phyloP scores from a whole-genome alignment of 2,329 filamentous ascomycete genomes.

The Botrytis elliptica region DNA sequence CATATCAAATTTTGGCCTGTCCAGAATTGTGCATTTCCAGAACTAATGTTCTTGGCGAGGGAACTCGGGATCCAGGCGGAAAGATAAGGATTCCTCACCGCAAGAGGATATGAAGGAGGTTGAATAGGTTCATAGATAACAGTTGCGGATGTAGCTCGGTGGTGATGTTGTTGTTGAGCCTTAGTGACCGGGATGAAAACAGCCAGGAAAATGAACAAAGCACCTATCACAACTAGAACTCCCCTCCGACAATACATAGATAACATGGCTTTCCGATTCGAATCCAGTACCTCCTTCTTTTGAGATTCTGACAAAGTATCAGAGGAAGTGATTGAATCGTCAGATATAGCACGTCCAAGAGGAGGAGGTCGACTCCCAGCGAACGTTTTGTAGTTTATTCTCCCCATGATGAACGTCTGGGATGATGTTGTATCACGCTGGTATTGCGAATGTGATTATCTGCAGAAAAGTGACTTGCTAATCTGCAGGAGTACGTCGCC shows the following conservation, averaged over 20 bases:
- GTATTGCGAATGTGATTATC: neutral
- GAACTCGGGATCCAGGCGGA: conserved; percentile 41
- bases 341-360: neutral
- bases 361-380: neutral
- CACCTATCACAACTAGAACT: neutral
- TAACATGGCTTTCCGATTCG: neutral
- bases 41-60: conserved; percentile 31
- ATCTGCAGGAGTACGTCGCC: neutral
- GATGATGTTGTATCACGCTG: neutral
- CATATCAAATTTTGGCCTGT: conserved; percentile 39
- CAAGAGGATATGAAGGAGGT: conserved; percentile 20
- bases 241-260: neutral
- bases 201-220: neutral
- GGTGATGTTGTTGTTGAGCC: conserved; percentile 2
- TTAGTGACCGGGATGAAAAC: conserved; percentile 5
- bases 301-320: neutral
- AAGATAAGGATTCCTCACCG: conserved; percentile 19
- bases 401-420: neutral
- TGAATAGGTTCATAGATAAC: conserved; percentile 7
- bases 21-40: conserved; percentile 39
- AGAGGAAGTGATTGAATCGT: neutral
- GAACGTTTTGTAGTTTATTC: conserved; percentile 12
- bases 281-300: neutral
- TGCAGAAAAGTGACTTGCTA: conserved; percentile 4
- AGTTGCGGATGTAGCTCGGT: neutral